Evolutionary conservation across 495 filamentous ascomycete species (phyloP).

Genomic region (Penicillium ucsense): DNA sequence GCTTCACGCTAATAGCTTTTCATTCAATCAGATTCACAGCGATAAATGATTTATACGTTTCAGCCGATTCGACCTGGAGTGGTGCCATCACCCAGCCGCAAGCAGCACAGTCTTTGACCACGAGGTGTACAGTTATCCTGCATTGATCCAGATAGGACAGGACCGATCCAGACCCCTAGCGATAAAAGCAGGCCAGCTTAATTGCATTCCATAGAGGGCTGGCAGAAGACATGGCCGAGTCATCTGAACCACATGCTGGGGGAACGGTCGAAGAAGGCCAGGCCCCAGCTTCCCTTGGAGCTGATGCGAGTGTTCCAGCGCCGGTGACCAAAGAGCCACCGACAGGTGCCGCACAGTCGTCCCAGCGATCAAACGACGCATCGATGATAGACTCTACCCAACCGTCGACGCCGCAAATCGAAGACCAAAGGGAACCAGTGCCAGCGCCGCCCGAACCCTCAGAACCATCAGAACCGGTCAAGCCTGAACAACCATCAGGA

Average conservation of each 20-base stretch:
- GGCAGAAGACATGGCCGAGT: constrained; percentile 25
- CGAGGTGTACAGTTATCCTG: not conserved
- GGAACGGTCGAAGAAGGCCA: constrained; percentile 13
- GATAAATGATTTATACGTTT: constrained; percentile 23
- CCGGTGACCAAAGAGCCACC: constrained; percentile 8
- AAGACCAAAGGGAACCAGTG: not conserved
- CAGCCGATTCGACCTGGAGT: constrained; percentile 17
- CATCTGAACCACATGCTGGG: constrained; percentile 22
- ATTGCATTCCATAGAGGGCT: not conserved
- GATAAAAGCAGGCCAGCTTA: not conserved
- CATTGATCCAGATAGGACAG: too few relatives aligned
- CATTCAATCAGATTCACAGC: constrained; percentile 7
- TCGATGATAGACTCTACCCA: not conserved
- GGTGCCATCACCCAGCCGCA: constrained; percentile 16
- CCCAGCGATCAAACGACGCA: constrained; percentile 3
- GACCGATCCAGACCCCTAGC: not conserved
- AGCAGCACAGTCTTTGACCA: constrained; percentile 18
- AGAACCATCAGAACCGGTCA: not conserved
- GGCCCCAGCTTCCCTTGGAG: not conserved
- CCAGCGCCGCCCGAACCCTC: not conserved
- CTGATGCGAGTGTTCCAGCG: constrained; percentile 15
- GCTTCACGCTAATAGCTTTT: constrained; percentile 7
- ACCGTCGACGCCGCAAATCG: not conserved
- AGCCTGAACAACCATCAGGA: not conserved
- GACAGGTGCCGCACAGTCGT: not conserved